phyloP scores from a whole-genome alignment of 2,329 filamentous ascomycete species.

The Beauveria brongniartii region DNA sequence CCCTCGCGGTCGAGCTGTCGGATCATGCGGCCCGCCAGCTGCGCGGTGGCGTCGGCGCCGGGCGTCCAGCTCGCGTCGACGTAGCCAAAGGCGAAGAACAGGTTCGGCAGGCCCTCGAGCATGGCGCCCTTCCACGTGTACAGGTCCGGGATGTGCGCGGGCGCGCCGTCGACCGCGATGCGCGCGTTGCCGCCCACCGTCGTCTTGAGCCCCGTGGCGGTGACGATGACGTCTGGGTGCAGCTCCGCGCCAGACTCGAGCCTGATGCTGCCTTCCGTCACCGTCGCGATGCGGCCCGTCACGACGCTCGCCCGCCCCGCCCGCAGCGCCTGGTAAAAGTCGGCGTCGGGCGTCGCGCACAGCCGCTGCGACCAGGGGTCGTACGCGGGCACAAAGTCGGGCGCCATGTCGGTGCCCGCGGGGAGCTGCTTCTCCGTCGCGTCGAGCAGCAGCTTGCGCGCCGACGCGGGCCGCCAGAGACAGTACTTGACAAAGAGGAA shows the following conservation, averaged over 20 bases:
- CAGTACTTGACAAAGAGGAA: conserved; percentile 21
- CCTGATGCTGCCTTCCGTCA: conserved; percentile 35
- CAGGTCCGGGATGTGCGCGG: conserved; percentile 33
- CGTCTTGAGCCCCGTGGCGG: conserved; percentile 55
- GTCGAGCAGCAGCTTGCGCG: conserved; percentile 16
- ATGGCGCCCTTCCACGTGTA: conserved; percentile 53
- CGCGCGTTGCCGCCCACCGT: conserved; percentile 44
- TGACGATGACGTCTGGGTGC: conserved; percentile 54
- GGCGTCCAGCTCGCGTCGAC: conserved; percentile 54
- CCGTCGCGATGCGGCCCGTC: conserved; percentile 37
- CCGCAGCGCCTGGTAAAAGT: conserved; percentile 36
- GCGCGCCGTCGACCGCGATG: conserved; percentile 41
- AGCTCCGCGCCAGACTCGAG: conserved; percentile 37
- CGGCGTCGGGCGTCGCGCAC: conserved; percentile 44
- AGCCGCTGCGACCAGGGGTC: conserved; percentile 61
- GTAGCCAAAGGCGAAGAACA: conserved; percentile 53
- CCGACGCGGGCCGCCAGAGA: neutral
- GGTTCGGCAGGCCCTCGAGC: conserved; percentile 55
- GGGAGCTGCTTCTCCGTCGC: conserved; percentile 37
- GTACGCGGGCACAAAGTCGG: conserved; percentile 47
- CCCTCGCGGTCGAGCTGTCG: conserved; percentile 39
- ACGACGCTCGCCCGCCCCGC: conserved; percentile 31
- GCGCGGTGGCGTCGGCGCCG: conserved; percentile 46
- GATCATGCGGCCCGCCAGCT: conserved; percentile 41
- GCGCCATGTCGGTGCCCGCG: conserved; percentile 35